A percentile compares a stretch with the other conserved stretches of the same genome.
These are phyloP conservation scores for Plasmodium billcollinsi DNA, from an alignment of 169 alveolate genomes.

Conservation along the genomic window DNA sequence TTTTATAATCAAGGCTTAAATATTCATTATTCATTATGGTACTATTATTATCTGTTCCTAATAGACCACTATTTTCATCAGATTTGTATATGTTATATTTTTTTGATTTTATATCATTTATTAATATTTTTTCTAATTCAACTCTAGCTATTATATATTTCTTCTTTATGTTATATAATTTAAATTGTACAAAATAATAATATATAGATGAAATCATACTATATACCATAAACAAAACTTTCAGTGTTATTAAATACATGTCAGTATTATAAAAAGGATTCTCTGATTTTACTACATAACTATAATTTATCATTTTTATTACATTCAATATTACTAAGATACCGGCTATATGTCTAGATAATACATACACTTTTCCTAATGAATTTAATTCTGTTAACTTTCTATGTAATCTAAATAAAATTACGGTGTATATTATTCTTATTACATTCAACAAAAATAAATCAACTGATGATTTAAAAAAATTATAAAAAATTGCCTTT, in stretches of 20 bases:
- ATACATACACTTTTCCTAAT: conserved; percentile 7
- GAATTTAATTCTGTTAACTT: conserved; percentile 6
- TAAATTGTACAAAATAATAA: conserved; percentile 15
- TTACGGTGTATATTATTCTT: conserved; percentile 21
- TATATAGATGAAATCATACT: conserved; percentile 32
- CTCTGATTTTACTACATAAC: conserved; percentile 9
- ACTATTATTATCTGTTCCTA: conserved; percentile 14
- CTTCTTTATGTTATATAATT: conserved; percentile 26
- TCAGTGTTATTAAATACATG: neutral
- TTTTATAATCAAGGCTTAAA: neutral
- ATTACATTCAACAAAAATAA: conserved; percentile 5
- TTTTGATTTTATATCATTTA: conserved; percentile 21
- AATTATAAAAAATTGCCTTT: conserved; percentile 25
- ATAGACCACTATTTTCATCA: neutral
- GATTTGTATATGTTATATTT: conserved; percentile 14
- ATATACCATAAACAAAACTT: conserved; percentile 16
- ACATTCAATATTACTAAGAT: conserved; percentile 12
- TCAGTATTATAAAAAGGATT: neutral
- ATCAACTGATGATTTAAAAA: conserved; percentile 32
- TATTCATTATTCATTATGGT: conserved; percentile 12
- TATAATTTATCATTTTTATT: conserved; percentile 43
- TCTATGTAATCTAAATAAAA: conserved; percentile 12
- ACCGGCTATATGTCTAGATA: conserved; percentile 38
- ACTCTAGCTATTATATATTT: conserved; percentile 21
- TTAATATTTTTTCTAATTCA: conserved; percentile 30